Evolutionary conservation across 2,329 filamentous ascomycete species (phyloP).

Genomic region (Chaetothyriales sp.): DNA sequence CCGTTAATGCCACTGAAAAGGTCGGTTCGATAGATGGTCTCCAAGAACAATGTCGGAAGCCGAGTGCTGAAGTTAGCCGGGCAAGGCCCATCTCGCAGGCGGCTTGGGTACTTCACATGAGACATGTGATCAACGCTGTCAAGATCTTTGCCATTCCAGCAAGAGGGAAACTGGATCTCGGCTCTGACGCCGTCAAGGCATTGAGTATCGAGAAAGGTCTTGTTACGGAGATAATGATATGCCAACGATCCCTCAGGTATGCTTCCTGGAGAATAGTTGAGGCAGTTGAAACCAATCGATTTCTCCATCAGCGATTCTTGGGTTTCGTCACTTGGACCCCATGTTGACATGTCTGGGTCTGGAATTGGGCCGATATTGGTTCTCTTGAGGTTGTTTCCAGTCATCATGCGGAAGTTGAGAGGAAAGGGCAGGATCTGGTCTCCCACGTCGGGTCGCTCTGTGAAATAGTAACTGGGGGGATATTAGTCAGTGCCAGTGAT

Average conservation of each 20-base stretch:
- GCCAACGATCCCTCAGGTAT: conserved; percentile 56
- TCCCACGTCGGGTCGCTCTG: conserved; percentile 26
- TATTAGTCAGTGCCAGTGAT: background rate
- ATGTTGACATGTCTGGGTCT: conserved; percentile 53
- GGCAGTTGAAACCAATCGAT: conserved; percentile 84
- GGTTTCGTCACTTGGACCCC: conserved; percentile 49
- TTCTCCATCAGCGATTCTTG: conserved; percentile 62
- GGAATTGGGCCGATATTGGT: conserved; percentile 56
- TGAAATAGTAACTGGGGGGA: conserved; percentile 60
- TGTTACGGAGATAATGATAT: conserved; percentile 69
- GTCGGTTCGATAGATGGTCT: conserved; percentile 68
- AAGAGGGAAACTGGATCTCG: conserved; percentile 77
- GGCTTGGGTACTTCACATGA: conserved; percentile 63
- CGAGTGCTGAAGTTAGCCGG: conserved; percentile 53
- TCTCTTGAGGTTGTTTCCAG: conserved; percentile 53
- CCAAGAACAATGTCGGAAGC: conserved; percentile 63
- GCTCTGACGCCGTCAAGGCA: conserved; percentile 69
- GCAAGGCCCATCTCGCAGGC: conserved; percentile 63
- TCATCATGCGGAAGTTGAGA: conserved; percentile 63
- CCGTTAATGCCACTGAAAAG: conserved; percentile 48
- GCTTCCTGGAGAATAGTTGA: conserved; percentile 52
- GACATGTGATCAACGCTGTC: conserved; percentile 40
- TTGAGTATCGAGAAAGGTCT: conserved; percentile 62
- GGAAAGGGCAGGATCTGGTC: conserved; percentile 46
- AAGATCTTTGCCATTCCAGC: conserved; percentile 61